Evolutionary conservation across 2,329 filamentous ascomycete genomes (phyloP), one percentile per base, ranked within the genome.

Genomic region (Exophiala alcalophila): DNA sequence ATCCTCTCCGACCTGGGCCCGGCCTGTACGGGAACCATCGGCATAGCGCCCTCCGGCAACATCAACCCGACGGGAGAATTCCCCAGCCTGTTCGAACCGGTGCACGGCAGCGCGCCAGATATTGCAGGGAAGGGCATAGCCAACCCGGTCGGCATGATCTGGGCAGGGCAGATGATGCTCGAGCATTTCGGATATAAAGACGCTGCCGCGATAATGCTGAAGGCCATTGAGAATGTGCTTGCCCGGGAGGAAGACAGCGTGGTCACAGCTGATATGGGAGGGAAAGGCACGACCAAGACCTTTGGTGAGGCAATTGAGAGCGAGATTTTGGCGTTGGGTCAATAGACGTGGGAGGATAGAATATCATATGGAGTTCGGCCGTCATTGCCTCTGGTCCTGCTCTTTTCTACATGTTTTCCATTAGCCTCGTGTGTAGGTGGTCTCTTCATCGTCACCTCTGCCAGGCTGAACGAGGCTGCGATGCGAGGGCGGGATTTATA

Each of bases 151-250:
- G 92, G 92, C 47, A 82, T 98, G 59, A 81, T 98, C 55, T 84
- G 97, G 63, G 87, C 81, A 69, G 94, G 86, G 68, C 92, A 97
- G 75, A 97, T 98, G 92, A 97, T 98, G 92, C 74, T 98, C 78
- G 84, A 92, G 70, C 91, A 40, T 10, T 40, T 40, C 16, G 83
- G 86, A 61, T 78, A 97, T 54, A 81, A 73, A 68, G 78, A 88
- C 53, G 83, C 96, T 67, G 92, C 92, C 57, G 68, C 76, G 66
- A 83, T 81, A 67, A 96, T 98, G 64, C 87, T 97, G 77, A 85
- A 81, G 70, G 91, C 92, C 55, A 92, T 91, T 63, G 96, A 97
- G 69, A 86, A 86, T 67, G 94, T 90, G 51, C 79, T 98, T 56
- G 84, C 89, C 49, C 42, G 31, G 19, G 39, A 40, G 14, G 90